Base-by-base conservation (phyloP, 2,329 filamentous ascomycete species). In the Cryphonectria radicalis region DNA sequence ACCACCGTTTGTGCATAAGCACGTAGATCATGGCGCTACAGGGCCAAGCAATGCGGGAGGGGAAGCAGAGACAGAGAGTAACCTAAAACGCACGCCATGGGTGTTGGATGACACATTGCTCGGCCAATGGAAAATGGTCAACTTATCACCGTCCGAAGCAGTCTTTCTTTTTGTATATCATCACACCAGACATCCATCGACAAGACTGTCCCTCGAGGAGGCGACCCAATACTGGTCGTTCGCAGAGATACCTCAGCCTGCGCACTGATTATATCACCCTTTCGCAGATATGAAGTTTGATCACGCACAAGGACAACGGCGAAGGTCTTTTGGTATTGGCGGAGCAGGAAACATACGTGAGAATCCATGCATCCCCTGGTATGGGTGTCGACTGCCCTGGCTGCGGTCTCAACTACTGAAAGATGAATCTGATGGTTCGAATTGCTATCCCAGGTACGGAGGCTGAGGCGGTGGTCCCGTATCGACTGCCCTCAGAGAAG, bases 281-380 rank as follows among this genome's bases (percentile, higher is more conserved):
- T n/a, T 28, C 40, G 11, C 6, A 66, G 13, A 8, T 25, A 62
- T 46, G 35, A 67, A 60, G n/a, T n/a, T 50, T 7, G n/a, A 43
- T 8, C 19, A 60, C 40, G 22, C n/a, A 25, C 28, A 37, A 22
- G 37, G 55, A 22, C 35, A 66, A 37, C 42, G 63, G 8, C 64
- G 63, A 22, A 55, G 67, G 25, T 71, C 70, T 4, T 69, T 71
- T 11, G 70, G 70, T 10, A 71, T 71, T n/a, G 70, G 70, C 28
- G 70, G 70, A 0, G 70, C 70, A 14, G 70, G 70, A 28, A 71
- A 71, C 42, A 71, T 71, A 13, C 70, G 70, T 71, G 62, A 19
- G 70, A 25, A 35, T 37, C 19, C 4, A n/a, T 7, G 13, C 0
- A 25, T 8, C 7, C 7, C 5, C n/a, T 22, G 25, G 13, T 17